Conservation (phyloP, 1,284 basidiomycete genomes). For the Pyrrhoderma noxium region DNA sequence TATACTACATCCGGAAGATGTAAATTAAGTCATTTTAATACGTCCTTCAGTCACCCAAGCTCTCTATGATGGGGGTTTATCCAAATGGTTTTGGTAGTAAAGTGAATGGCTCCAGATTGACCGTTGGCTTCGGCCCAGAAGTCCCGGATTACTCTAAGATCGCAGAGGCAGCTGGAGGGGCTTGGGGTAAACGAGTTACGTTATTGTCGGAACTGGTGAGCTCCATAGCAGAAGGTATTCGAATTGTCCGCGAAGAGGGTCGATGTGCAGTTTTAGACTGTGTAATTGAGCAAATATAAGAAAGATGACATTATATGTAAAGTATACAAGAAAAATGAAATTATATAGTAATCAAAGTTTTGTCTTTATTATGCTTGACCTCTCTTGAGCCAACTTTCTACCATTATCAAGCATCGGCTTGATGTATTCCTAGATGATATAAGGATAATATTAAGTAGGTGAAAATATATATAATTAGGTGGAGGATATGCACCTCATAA, state of each 20-base stretch:
- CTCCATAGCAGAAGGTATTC: constrained; percentile 43
- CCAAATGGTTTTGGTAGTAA: constrained; percentile 48
- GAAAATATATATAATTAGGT: too few species aligned
- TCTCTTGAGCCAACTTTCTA: constrained; percentile 27
- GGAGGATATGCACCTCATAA: constrained; percentile 49
- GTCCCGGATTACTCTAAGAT: constrained; percentile 54
- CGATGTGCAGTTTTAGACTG: constrained; percentile 59
- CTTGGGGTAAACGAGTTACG: constrained; percentile 48
- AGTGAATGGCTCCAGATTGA: constrained; percentile 41
- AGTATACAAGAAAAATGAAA: background rate
- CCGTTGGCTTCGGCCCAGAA: constrained; percentile 59
- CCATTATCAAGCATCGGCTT: constrained; percentile 43
- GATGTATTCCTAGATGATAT: constrained; percentile 35
- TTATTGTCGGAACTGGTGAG: constrained; percentile 32
- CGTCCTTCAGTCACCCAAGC: constrained; percentile 43
- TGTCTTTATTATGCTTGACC: background rate
- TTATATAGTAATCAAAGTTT: constrained; percentile 1
- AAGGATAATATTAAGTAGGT: too few species aligned
- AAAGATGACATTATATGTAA: background rate
- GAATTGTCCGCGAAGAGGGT: constrained; percentile 48
- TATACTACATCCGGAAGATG: background rate
- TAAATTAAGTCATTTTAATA: background rate
- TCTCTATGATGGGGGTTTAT: constrained; percentile 59
- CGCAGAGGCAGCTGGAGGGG: constrained; percentile 58
- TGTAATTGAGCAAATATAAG: constrained; percentile 34